A percentile compares a stretch with the other conserved stretches of the same genome.
Evolutionary conservation across 495 filamentous ascomycete species (phyloP).

Genomic region (Durotheca rogersii): DNA sequence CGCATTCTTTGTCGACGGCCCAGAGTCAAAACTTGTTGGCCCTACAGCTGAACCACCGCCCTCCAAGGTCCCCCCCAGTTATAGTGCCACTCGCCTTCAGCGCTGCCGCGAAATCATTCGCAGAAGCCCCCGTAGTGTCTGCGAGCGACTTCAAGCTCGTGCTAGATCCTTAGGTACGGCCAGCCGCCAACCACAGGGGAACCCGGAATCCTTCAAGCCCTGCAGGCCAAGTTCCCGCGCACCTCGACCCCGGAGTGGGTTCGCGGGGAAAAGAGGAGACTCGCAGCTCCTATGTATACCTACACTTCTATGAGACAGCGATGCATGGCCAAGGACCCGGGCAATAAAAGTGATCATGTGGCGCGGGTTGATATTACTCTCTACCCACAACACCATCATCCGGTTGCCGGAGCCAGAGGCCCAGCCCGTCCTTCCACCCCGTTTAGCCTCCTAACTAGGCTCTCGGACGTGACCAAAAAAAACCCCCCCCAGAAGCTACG

Average conservation of each 20-base stretch:
- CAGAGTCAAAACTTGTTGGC: no score
- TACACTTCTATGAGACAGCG: conserved; percentile 17
- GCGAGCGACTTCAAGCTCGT: no score
- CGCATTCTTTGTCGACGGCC: no score
- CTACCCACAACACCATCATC: conserved; percentile 5
- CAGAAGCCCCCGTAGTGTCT: no score
- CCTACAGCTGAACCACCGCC: no score
- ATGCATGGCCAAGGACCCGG: conserved; percentile 26
- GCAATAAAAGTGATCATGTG: conserved; percentile 25
- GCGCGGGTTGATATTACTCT: no score
- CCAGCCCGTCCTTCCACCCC: conserved; percentile 13
- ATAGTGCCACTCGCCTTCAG: no score
- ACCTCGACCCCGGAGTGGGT: conserved; percentile 10
- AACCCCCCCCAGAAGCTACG: conserved; percentile 9
- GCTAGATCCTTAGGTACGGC: no score
- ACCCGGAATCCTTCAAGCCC: conserved; percentile 6
- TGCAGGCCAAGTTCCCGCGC: neutral
- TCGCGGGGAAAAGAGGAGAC: conserved; percentile 21
- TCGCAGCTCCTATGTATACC: conserved; percentile 12
- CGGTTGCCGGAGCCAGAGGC: conserved; percentile 6
- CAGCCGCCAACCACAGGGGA: conserved; percentile 8
- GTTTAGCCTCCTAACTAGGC: conserved; percentile 17
- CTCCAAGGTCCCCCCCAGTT: no score
- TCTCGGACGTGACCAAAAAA: conserved; percentile 22
- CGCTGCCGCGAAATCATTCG: no score